Conservation (phyloP, 805 yeast genomes). For the Grigorovia yakushimaensis region DNA sequence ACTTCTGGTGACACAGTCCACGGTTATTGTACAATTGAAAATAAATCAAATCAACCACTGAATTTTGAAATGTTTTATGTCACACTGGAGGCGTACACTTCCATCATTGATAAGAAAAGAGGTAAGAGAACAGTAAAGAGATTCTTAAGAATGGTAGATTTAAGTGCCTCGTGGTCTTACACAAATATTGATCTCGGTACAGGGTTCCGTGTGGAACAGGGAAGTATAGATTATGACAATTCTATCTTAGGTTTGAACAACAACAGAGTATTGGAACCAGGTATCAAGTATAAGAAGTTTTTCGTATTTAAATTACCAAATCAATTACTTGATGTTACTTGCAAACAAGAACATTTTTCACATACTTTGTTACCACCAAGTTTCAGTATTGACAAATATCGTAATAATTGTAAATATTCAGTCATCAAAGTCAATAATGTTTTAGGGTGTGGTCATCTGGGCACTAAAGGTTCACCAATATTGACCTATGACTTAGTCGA, state of each 20-base stretch:
- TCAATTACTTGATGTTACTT: conserved; percentile 41
- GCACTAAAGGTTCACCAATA: conserved; percentile 44
- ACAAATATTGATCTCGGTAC: conserved; percentile 39
- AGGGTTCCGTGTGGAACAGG: conserved; percentile 26
- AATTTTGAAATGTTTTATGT: conserved; percentile 52
- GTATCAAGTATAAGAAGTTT: conserved; percentile 41
- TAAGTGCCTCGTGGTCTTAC: conserved; percentile 42
- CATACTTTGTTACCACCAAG: conserved; percentile 33
- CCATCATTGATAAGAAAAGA: conserved; percentile 13
- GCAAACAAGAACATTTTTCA: conserved; percentile 33
- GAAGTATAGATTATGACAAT: conserved; percentile 20
- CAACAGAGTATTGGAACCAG: conserved; percentile 38
- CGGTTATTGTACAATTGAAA: conserved; percentile 40
- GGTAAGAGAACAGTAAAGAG: conserved; percentile 21
- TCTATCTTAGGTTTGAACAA: conserved; percentile 34
- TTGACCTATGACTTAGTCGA: conserved; percentile 37
- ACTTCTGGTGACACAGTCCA: conserved; percentile 46
- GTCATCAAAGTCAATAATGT: conserved; percentile 27
- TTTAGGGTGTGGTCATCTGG: conserved; percentile 47
- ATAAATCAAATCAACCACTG: conserved; percentile 33
- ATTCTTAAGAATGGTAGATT: conserved; percentile 41
- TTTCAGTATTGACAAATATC: conserved; percentile 29
- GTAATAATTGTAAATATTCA: conserved; percentile 16
- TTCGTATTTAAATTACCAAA: conserved; percentile 49
- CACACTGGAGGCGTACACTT: conserved; percentile 42